phyloP scores from a whole-genome alignment of 2,329 filamentous ascomycete species.

The Polytolypa hystricis region DNA sequence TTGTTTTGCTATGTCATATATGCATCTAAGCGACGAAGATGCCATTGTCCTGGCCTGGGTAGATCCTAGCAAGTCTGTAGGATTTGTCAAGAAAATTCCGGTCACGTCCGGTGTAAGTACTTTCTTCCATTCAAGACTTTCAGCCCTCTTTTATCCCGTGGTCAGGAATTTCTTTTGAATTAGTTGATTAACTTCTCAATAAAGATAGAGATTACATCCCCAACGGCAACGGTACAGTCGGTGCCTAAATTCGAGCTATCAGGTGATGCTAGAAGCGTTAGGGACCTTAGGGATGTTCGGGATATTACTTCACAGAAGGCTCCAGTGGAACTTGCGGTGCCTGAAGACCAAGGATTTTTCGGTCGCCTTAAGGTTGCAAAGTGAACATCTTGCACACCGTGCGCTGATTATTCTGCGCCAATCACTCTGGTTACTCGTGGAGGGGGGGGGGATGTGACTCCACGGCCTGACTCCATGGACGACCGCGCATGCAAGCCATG shows the following conservation, averaged over 20 bases:
- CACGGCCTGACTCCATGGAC: no score
- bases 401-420: no score
- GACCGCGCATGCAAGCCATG: no score
- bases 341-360: constrained; percentile 3
- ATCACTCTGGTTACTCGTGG: no score
- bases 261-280: not conserved
- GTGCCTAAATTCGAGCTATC: constrained; percentile 3
- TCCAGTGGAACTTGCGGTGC: constrained; percentile 1
- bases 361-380: constrained; percentile 2
- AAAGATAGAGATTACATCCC: not conserved
- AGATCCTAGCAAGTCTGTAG: constrained; percentile 24
- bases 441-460: no score
- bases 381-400: no score
- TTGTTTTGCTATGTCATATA: constrained; percentile 29
- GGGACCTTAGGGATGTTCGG: not conserved
- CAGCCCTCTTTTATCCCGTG: no score
- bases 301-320: not conserved
- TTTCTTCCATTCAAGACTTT: not conserved
- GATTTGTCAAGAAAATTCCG: constrained; percentile 19
- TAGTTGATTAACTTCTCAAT: no score
- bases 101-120: constrained; percentile 11
- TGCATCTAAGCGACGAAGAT: constrained; percentile 29
- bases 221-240: not conserved
- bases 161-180: not conserved
- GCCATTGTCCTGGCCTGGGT: constrained; percentile 31